These are phyloP conservation scores for Piedraia hortae DNA, from an alignment of 2,329 filamentous ascomycete genomes.

Conservation along the genomic window DNA sequence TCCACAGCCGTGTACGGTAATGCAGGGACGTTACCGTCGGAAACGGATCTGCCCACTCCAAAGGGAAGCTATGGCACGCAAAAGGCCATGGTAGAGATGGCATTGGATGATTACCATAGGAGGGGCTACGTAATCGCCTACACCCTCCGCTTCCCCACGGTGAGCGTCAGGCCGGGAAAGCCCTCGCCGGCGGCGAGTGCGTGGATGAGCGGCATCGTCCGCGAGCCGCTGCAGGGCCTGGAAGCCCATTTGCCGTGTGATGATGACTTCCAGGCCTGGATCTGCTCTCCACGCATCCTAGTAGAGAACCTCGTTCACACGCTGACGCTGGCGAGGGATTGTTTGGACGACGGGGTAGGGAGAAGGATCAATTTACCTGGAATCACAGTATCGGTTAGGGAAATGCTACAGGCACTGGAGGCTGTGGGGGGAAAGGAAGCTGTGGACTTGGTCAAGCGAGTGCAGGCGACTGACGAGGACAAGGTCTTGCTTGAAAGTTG, in stretches of 20 bases:
- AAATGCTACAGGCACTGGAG: slow-evolving; percentile 28
- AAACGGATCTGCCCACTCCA: slow-evolving; percentile 21
- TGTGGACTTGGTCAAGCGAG: slow-evolving; percentile 21
- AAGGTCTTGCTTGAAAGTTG: slow-evolving; percentile 28
- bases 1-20: slow-evolving; percentile 24
- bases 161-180: slow-evolving; percentile 23
- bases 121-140: slow-evolving; percentile 20
- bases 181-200: slow-evolving; percentile 24
- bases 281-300: slow-evolving; percentile 27
- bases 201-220: slow-evolving; percentile 25
- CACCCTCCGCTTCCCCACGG: slow-evolving; percentile 22
- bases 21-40: slow-evolving; percentile 16
- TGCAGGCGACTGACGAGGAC: slow-evolving; percentile 23
- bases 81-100: slow-evolving; percentile 23
- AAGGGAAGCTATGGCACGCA: slow-evolving; percentile 23
- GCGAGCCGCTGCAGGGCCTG: slow-evolving; percentile 22
- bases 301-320: slow-evolving; percentile 27
- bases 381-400: slow-evolving; percentile 24
- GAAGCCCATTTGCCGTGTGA: slow-evolving; percentile 24
- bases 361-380: slow-evolving; percentile 28
- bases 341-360: slow-evolving; percentile 21
- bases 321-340: slow-evolving; percentile 21
- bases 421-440: slow-evolving; percentile 27
- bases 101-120: slow-evolving; percentile 25
- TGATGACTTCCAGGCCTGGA: slow-evolving; percentile 27